phyloP scores from a whole-genome alignment of 108 stramenopile species.

The Cyclotella choctawhatcheeana region DNA sequence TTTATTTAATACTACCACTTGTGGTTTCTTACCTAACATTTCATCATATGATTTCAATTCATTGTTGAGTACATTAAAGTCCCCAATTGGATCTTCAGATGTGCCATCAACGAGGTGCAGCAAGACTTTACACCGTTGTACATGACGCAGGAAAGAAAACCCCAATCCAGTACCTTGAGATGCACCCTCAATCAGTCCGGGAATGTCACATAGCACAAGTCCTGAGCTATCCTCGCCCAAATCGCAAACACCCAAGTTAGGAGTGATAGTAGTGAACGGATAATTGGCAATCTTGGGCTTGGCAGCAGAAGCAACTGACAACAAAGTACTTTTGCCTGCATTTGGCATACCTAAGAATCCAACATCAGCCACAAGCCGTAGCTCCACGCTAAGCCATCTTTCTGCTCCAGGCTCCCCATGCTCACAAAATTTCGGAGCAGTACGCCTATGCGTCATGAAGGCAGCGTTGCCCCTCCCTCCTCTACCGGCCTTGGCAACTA shows the following conservation, averaged over 20 bases:
- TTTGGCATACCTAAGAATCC: slow-evolving; percentile 98
- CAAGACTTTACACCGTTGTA: slow-evolving; percentile 91
- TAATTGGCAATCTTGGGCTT: slow-evolving; percentile 97
- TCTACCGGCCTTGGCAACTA: slow-evolving; percentile 93
- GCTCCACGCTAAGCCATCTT: slow-evolving; percentile 90
- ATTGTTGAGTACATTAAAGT: slow-evolving; percentile 92
- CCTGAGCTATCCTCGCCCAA: slow-evolving; percentile 82
- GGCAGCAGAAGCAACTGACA: slow-evolving; percentile 88
- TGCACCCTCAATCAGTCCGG: slow-evolving; percentile 93
- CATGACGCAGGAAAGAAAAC: slow-evolving; percentile 89
- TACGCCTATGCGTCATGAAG: slow-evolving; percentile 85
- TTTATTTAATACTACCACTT: slow-evolving; percentile 97
- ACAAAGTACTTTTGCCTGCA: slow-evolving; percentile 97
- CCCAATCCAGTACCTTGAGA: slow-evolving; percentile 88
- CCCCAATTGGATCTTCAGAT: slow-evolving; percentile 91
- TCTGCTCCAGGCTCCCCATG: slow-evolving; percentile 89
- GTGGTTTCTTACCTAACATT: slow-evolving; percentile 88
- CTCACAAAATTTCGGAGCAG: slow-evolving; percentile 91
- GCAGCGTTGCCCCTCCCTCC: slow-evolving; percentile 96
- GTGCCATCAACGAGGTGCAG: slow-evolving; percentile 96
- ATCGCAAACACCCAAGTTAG: slow-evolving; percentile 95
- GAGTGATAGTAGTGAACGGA: slow-evolving; percentile 97
- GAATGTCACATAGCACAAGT: slow-evolving; percentile 93
- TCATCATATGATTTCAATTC: slow-evolving; percentile 89
- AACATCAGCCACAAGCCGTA: slow-evolving; percentile 96